phyloP scores from a whole-genome alignment of 2,329 filamentous ascomycete genomes.

The Fusarium agapanthi region DNA sequence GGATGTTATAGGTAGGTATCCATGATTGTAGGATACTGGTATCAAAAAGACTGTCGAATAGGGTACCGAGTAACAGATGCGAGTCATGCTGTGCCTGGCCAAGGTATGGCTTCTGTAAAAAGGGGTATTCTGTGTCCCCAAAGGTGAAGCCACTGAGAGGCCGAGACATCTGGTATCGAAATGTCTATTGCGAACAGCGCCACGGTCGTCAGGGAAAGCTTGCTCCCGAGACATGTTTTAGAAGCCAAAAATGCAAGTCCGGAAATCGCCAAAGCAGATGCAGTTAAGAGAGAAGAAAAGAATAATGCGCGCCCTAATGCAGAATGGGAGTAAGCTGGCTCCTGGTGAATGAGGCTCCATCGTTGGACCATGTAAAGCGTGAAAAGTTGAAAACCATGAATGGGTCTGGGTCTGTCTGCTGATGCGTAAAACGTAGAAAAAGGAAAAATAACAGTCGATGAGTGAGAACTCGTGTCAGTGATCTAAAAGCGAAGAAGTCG shows the following conservation, averaged over 20 bases:
- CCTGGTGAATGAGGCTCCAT: conserved; percentile 32
- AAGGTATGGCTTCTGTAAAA: conserved; percentile 16
- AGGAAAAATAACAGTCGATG: conserved; percentile 28
- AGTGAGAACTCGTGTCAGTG: conserved; percentile 36
- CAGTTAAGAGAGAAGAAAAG: conserved; percentile 24
- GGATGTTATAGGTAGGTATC: conserved; percentile 33
- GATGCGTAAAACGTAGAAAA: conserved; percentile 38
- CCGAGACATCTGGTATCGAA: conserved; percentile 35
- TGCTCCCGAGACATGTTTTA: conserved; percentile 38
- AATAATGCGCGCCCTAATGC: conserved; percentile 38
- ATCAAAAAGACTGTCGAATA: conserved; percentile 38
- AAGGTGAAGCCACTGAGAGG: conserved; percentile 14
- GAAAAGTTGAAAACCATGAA: conserved; percentile 26
- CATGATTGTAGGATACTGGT: conserved; percentile 36
- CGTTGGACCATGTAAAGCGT: conserved; percentile 30
- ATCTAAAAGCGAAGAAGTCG: conserved; percentile 43
- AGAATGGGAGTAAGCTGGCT: conserved; percentile 23
- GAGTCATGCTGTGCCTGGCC: conserved; percentile 10
- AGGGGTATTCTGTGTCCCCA: conserved; percentile 1
- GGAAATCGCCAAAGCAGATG: conserved; percentile 34
- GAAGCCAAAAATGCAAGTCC: conserved; percentile 29
- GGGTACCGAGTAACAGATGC: conserved; percentile 30
- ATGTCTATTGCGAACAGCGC: conserved; percentile 35
- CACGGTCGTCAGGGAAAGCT: conserved; percentile 23
- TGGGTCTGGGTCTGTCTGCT: conserved; percentile 32